Percentiles rank a stretch among this genome's conserved stretches.
Conservation (phyloP, 176 grass and related monocot species). For the Miscanthus lutarioriparius region DNA sequence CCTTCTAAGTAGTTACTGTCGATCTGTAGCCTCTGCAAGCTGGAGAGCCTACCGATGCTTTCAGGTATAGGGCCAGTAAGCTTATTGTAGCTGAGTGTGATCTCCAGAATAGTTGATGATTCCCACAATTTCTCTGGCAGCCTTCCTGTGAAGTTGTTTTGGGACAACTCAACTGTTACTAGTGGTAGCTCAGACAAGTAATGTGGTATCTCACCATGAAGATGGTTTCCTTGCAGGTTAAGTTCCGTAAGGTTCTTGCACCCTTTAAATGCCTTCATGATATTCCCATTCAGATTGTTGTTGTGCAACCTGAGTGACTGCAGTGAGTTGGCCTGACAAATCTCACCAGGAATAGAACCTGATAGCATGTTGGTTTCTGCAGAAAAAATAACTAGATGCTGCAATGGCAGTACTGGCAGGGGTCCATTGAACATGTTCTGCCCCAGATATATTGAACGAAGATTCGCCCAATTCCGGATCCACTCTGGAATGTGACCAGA, state of each 20-base stretch:
- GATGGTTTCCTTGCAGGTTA: conserved; percentile 69
- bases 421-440: conserved; percentile 73
- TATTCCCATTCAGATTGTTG: conserved; percentile 74
- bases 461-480: conserved; percentile 69
- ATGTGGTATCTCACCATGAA: conserved; percentile 82
- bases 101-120: conserved; percentile 72
- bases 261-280: conserved; percentile 58
- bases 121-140: conserved; percentile 66
- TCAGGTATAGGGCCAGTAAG: conserved; percentile 67
- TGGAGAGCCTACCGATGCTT: conserved; percentile 57
- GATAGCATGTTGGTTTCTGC: conserved; percentile 81
- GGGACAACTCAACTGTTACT: conserved; percentile 68
- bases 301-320: conserved; percentile 57
- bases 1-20: conserved; percentile 82
- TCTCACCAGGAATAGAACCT: conserved; percentile 58
- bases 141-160: conserved; percentile 77
- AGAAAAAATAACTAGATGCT: conserved; percentile 63
- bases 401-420: conserved; percentile 62
- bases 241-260: conserved; percentile 81
- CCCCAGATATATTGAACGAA: conserved; percentile 55
- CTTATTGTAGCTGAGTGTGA: conserved; percentile 73
- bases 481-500: conserved; percentile 75
- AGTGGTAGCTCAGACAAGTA: conserved; percentile 81
- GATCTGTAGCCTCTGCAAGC: conserved; percentile 71
- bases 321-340: conserved; percentile 71